Base-by-base conservation (phyloP, 2,329 filamentous ascomycete species). In the Trematosphaeria pertusa region DNA sequence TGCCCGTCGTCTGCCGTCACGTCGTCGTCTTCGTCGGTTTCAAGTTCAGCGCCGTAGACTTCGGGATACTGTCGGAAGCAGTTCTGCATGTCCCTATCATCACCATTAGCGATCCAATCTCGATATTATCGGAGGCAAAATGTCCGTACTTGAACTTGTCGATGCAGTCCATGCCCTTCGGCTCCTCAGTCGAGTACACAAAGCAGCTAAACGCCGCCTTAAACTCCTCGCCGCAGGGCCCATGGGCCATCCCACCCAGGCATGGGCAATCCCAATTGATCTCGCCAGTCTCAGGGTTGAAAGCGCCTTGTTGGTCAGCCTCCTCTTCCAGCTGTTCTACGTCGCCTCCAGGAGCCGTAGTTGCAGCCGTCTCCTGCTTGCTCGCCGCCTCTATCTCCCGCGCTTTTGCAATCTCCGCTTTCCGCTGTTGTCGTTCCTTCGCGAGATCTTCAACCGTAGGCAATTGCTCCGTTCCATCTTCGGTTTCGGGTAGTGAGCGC, bases 181-280 rank as follows among this genome's bases (percentile, higher is more conserved):
- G 92, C 70, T 99, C 94, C 70, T 96, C 90, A 32, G 84, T 86
- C 3, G 90, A 96, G 77, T 87, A 94, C n/a, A 99, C 91, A 66
- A 99, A 99, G 78, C 94, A 99, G 82, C 91, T 96, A 66, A 99
- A 99, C 0, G 94, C 94, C 18, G 87, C 86, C 78, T 87, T 91
- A 82, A 99, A 99, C 67, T 97, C 87, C 70, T 95, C 90, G 37
- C 94, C 94, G 70, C 94, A 99, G 43, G 94, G 94, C 0, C 94
- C 94, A 68, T 96, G 78, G 6, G 94, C 94, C 94, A 99, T 99
- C 42, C 94, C 94, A 37, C 94, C 94, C 24, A 99, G 78, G 72
- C 94, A 99, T 12, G 94, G 94, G 74, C 94, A 99, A 72, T 97
- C 94, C 94, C 94, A 99, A 81, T 99, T 99, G 76, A 99, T 99